These are phyloP conservation scores for Coemansia javaensis DNA, from an alignment of 192 early-diverging fungal species.

Conservation along the genomic window DNA sequence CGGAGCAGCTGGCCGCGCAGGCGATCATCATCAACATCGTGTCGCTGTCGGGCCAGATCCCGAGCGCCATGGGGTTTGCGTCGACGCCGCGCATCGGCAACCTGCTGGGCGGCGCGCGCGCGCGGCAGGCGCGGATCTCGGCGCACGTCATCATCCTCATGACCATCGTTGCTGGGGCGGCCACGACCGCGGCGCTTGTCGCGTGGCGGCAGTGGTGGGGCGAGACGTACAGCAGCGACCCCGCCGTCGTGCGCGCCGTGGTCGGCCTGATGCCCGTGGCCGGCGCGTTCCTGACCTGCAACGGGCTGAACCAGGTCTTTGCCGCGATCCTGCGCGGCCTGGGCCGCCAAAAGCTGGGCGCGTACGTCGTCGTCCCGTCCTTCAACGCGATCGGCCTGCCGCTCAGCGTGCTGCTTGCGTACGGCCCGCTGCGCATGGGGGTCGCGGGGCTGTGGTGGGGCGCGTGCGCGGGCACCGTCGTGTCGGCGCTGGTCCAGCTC, in stretches of 20 bases:
- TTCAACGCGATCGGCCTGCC: conserved; percentile 52
- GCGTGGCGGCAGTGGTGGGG: conserved; percentile 55
- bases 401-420: conserved; percentile 46
- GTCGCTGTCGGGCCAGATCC: conserved; percentile 66
- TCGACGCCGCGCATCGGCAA: conserved; percentile 76
- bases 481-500: conserved; percentile 18
- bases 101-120: conserved; percentile 58
- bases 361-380: conserved; percentile 41
- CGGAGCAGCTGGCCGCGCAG: conserved; percentile 71
- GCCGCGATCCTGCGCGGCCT: conserved; percentile 54
- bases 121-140: conserved; percentile 53
- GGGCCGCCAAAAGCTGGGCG: conserved; percentile 52
- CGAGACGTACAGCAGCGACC: conserved; percentile 48
- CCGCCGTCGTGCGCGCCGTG: conserved; percentile 20
- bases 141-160: conserved; percentile 52
- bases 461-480: conserved; percentile 46
- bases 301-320: conserved; percentile 57
- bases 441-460: conserved; percentile 63
- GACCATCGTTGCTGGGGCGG: conserved; percentile 49
- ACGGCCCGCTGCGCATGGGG: conserved; percentile 51
- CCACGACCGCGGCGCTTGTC: conserved; percentile 58
- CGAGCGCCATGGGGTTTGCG: conserved; percentile 72
- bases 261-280: conserved; percentile 28
- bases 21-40: conserved; percentile 64
- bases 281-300: conserved; percentile 28